phyloP scores from a whole-genome alignment of 306 rosid genomes.

The Casuarina cunninghamiana region DNA sequence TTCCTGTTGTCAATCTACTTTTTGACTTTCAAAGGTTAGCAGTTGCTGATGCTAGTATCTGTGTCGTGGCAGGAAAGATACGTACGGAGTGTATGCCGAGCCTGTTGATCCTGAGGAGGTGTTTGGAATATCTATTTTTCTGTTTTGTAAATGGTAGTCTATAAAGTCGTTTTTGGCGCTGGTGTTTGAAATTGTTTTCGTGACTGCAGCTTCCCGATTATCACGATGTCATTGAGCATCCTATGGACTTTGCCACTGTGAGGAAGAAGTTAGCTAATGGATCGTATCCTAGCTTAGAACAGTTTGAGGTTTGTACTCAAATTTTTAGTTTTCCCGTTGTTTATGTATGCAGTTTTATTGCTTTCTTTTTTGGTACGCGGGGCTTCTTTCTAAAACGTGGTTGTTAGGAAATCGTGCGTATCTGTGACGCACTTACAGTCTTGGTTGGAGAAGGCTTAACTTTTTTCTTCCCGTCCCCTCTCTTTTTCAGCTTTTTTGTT shows the following conservation, averaged over 20 bases:
- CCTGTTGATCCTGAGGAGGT: conserved; percentile 99
- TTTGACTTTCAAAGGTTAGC: conserved; percentile 1
- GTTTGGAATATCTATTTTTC: conserved; percentile 11
- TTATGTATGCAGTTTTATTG: background rate
- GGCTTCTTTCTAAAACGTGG: background rate
- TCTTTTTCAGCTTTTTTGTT: background rate
- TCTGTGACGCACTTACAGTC: background rate
- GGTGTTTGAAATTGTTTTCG: conserved; percentile 31
- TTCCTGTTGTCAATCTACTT: conserved; percentile 2
- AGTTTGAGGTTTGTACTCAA: conserved; percentile 73
- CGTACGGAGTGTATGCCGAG: conserved; percentile 93
- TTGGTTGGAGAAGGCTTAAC: background rate
- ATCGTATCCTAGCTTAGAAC: conserved; percentile 75
- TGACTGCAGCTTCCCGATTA: conserved; percentile 91
- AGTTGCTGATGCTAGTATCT: conserved; percentile 26
- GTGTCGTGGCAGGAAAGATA: conserved; percentile 85
- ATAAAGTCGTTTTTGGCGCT: conserved; percentile 24
- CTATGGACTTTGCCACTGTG: conserved; percentile 96
- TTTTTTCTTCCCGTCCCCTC: background rate
- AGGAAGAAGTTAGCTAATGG: conserved; percentile 78
- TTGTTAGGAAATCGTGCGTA: background rate
- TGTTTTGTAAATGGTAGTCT: conserved; percentile 17
- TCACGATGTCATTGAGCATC: conserved; percentile 83
- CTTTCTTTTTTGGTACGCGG: background rate
- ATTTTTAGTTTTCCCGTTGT: background rate